Percentiles rank a stretch among this genome's conserved stretches.
Evolutionary conservation across 441 rosid species (phyloP).

Genomic region (Raphanus hybrid): DNA sequence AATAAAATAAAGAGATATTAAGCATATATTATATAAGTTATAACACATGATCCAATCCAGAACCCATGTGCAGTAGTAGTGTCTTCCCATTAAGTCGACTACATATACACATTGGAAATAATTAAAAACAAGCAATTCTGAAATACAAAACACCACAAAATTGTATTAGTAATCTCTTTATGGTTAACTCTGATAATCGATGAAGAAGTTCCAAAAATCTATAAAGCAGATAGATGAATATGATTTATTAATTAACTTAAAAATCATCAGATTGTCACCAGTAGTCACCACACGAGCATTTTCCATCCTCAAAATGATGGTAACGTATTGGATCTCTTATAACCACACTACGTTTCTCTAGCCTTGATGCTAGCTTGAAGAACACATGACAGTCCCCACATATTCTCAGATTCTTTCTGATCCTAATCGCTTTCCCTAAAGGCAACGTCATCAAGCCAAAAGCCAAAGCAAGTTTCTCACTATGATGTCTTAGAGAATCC

Average conservation of each 20-base stretch:
- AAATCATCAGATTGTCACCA: constrained; percentile 47
- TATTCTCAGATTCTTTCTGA: constrained; percentile 76
- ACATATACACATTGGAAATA: background rate
- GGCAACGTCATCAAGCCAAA: constrained; percentile 64
- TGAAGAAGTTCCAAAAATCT: background rate
- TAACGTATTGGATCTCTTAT: constrained; percentile 73
- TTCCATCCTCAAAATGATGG: constrained; percentile 67
- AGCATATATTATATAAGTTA: constrained; percentile 5
- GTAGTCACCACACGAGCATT: constrained; percentile 77
- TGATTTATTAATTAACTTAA: background rate
- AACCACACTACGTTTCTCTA: constrained; percentile 52
- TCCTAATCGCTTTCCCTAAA: constrained; percentile 54
- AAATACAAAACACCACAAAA: constrained; percentile 1
- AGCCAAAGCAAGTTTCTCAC: constrained; percentile 72
- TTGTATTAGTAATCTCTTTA: background rate
- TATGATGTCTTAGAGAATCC: constrained; percentile 65
- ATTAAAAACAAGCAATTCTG: background rate
- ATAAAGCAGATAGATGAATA: constrained; percentile 1
- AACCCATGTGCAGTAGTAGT: constrained; percentile 42
- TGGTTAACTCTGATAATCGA: background rate
- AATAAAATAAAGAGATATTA: constrained; percentile 22
- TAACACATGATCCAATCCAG: constrained; percentile 28
- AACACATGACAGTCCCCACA: constrained; percentile 80
- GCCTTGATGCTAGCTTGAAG: constrained; percentile 59
- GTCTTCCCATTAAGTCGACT: constrained; percentile 43